Conservation (phyloP, 257 asterid genomes). For the Eustoma russellianum region DNA sequence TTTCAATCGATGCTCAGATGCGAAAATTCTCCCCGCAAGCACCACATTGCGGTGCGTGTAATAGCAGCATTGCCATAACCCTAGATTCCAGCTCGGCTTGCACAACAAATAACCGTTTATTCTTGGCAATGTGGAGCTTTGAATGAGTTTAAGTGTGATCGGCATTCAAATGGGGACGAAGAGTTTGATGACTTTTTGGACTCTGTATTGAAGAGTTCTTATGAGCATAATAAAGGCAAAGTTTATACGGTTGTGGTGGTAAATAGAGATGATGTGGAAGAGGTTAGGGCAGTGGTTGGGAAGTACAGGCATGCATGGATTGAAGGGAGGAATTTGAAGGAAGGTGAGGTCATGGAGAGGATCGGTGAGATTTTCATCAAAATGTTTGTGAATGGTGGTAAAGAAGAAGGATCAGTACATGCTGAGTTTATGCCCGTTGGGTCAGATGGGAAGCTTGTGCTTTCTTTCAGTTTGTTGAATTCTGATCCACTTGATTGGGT, state of each 20-base stretch:
- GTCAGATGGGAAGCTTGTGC: conserved; percentile 87
- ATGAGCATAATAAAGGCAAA: conserved; percentile 21
- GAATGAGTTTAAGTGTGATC: conserved; percentile 24
- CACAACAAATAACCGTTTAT: conserved; percentile 10
- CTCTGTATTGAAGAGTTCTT: conserved; percentile 22
- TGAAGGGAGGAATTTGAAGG: conserved; percentile 45
- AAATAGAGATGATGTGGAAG: conserved; percentile 36
- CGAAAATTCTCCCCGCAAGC: conserved; percentile 23
- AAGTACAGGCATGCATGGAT: conserved; percentile 88
- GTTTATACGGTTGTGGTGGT: conserved; percentile 63
- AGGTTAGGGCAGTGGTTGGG: conserved; percentile 62
- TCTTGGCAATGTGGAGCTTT: no score
- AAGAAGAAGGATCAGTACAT: no score
- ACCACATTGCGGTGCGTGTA: conserved; percentile 56
- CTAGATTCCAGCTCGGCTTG: conserved; percentile 44
- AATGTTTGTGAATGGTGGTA: conserved; percentile 78
- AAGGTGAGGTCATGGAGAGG: conserved; percentile 48
- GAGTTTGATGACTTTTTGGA: conserved; percentile 54
- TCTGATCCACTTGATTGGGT: conserved; percentile 71
- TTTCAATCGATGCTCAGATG: conserved; percentile 38
- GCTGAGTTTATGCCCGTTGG: conserved; percentile 99
- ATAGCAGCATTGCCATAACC: conserved; percentile 44
- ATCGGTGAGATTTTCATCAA: conserved; percentile 62
- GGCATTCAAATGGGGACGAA: conserved; percentile 29
- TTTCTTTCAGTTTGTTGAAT: conserved; percentile 90